Percentiles rank a stretch among this genome's conserved stretches.
These are phyloP conservation scores for Rhodomyrtus tomentosa DNA, from an alignment of 345 rosid species.

Conservation along the genomic window DNA sequence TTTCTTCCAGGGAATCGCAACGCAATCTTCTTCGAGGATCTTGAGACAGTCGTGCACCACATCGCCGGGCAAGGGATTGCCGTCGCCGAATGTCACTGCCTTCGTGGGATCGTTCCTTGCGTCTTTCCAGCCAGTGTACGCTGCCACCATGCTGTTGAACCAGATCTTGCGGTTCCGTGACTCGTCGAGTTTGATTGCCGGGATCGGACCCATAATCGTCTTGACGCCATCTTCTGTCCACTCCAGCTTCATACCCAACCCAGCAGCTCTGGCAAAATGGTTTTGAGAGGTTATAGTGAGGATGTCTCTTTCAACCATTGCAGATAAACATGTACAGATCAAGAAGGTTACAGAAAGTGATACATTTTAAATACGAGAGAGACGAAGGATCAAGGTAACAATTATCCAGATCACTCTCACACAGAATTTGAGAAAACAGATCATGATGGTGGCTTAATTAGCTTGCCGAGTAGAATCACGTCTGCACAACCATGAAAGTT, in stretches of 20 bases:
- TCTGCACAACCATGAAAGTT: not conserved
- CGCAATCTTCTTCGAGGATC: conserved; percentile 71
- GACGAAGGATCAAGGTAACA: not conserved
- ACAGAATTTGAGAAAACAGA: not conserved
- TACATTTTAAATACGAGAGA: not conserved
- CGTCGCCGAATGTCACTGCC: conserved; percentile 69
- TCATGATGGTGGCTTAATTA: not conserved
- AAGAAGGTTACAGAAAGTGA: not conserved
- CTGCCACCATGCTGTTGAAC: conserved; percentile 94
- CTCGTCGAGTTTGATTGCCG: conserved; percentile 55
- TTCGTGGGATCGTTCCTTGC: conserved; percentile 57
- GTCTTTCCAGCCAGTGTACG: conserved; percentile 82
- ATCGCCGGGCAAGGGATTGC: conserved; percentile 50
- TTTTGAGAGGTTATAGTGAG: not conserved
- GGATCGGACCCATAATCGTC: conserved; percentile 79
- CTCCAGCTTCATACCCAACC: conserved; percentile 69
- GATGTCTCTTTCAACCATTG: not conserved
- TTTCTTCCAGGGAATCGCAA: conserved; percentile 76
- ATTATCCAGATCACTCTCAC: not conserved
- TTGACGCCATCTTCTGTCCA: conserved; percentile 72
- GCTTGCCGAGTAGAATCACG: not conserved
- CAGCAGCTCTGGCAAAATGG: conserved; percentile 45
- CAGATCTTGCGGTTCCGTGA: conserved; percentile 65
- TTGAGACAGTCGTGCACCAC: conserved; percentile 46
- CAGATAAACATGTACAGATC: not conserved